Evolutionary conservation across 192 early-diverging fungal species (phyloP).

Genomic region (Backusella tarrabulga): DNA sequence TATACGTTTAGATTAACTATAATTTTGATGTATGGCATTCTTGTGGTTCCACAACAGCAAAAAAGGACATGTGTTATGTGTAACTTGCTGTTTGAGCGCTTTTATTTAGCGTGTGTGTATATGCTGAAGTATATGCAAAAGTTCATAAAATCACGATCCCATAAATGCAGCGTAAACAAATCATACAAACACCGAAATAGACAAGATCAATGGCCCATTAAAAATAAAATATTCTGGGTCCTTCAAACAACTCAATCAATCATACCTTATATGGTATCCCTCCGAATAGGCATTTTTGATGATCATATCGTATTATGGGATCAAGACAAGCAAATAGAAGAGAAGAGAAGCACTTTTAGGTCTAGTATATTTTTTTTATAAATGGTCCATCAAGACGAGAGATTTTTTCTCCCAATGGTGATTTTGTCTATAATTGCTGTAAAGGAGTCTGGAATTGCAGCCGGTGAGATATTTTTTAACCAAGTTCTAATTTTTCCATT

Average conservation of each 20-base stretch:
- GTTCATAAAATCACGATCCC: neutral
- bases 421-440: neutral
- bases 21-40: neutral
- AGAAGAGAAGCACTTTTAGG: no score
- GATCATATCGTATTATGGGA: no score
- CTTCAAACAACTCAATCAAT: neutral
- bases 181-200: neutral
- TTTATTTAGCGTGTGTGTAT: neutral
- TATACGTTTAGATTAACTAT: slow-evolving; percentile 1
- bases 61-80: neutral
- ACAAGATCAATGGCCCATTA: neutral
- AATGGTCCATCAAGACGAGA: neutral
- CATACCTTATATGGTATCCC: neutral
- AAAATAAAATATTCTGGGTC: neutral
- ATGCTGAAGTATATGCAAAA: neutral
- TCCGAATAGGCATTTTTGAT: neutral
- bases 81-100: neutral
- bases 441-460: neutral
- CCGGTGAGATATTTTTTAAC: neutral
- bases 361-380: neutral
- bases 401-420: neutral
- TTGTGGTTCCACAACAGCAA: neutral
- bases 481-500: slow-evolving; percentile 1
- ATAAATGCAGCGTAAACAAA: neutral
- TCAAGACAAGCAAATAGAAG: no score